A percentile compares a stretch with the other conserved stretches of the same genome.
Evolutionary conservation across 495 filamentous ascomycete species (phyloP).

Genomic region (Lentithecium fluviatile): DNA sequence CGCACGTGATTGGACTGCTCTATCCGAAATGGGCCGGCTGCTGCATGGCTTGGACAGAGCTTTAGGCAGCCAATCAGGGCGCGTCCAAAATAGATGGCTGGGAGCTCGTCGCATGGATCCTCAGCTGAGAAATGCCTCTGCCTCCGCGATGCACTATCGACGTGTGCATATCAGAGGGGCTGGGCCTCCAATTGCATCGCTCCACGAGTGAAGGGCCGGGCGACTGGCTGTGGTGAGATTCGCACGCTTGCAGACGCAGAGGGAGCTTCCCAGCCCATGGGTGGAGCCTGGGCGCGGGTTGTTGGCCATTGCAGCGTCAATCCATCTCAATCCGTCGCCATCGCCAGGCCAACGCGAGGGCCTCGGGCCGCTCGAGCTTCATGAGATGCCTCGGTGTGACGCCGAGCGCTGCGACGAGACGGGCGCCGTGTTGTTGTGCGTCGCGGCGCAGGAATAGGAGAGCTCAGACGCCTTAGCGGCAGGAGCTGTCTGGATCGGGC

Average conservation of each 20-base stretch:
- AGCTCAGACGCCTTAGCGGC: conserved; percentile 8
- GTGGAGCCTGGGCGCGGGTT: not conserved
- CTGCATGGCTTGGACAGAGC: not conserved
- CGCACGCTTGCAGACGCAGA: not conserved
- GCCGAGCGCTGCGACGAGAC: not conserved
- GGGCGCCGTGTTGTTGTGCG: not conserved
- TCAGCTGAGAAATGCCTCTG: conserved; percentile 33
- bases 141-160: conserved; percentile 26
- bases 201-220: conserved; percentile 28
- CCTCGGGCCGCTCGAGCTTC: not conserved
- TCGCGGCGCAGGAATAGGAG: conserved; percentile 4
- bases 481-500: conserved; percentile 14
- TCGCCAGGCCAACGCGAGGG: not conserved
- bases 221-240: not conserved
- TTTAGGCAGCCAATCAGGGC: conserved; percentile 7
- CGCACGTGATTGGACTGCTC: not conserved
- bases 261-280: conserved; percentile 4
- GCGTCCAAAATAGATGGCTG: conserved; percentile 21
- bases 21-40: not conserved
- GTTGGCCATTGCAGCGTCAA: not conserved
- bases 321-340: not conserved
- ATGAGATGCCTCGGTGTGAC: not conserved
- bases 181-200: conserved; percentile 23
- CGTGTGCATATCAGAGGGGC: conserved; percentile 13
- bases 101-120: conserved; percentile 10